These are phyloP conservation scores for Tricholomella constricta DNA, from an alignment of 768 basidiomycete species.

Conservation along the genomic window DNA sequence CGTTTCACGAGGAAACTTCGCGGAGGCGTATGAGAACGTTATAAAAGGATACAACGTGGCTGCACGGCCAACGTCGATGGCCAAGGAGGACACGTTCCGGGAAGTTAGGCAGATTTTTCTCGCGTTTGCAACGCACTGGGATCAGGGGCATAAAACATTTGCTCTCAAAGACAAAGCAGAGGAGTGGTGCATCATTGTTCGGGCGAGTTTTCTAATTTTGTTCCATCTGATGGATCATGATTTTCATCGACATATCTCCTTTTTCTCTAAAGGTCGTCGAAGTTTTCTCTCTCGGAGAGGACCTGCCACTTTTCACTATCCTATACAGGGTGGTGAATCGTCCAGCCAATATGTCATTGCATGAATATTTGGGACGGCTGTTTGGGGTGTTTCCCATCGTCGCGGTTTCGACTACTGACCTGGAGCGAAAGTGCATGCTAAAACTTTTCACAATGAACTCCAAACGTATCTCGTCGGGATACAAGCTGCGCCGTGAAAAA, in stretches of 20 bases:
- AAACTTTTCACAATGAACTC: slow-evolving; percentile 33
- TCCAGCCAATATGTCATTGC: slow-evolving; percentile 16
- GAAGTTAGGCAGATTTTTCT: slow-evolving; percentile 29
- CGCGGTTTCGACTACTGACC: slow-evolving; percentile 18
- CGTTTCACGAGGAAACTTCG: slow-evolving; percentile 20
- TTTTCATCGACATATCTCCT: neutral
- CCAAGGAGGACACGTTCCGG: slow-evolving; percentile 29
- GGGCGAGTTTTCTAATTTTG: slow-evolving; percentile 15
- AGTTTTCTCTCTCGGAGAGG: slow-evolving; percentile 17
- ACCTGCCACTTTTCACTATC: slow-evolving; percentile 27
- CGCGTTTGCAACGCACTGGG: slow-evolving; percentile 19
- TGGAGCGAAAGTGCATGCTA: slow-evolving; percentile 36
- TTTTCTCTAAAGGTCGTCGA: slow-evolving; percentile 24
- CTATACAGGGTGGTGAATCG: slow-evolving; percentile 26
- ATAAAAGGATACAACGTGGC: slow-evolving; percentile 7
- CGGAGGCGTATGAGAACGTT: slow-evolving; percentile 17
- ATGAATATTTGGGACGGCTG: slow-evolving; percentile 13
- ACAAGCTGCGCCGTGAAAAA: slow-evolving; percentile 19
- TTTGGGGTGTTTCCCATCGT: slow-evolving; percentile 6
- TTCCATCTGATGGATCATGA: neutral
- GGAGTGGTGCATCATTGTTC: slow-evolving; percentile 25
- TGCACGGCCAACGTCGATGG: slow-evolving; percentile 13
- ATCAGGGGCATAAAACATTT: slow-evolving; percentile 17
- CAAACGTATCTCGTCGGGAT: slow-evolving; percentile 29
- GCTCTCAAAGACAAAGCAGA: slow-evolving; percentile 20